These are phyloP conservation scores for Cladobotryum mycophilum DNA, from an alignment of 2,329 filamentous ascomycete genomes.

Conservation along the genomic window DNA sequence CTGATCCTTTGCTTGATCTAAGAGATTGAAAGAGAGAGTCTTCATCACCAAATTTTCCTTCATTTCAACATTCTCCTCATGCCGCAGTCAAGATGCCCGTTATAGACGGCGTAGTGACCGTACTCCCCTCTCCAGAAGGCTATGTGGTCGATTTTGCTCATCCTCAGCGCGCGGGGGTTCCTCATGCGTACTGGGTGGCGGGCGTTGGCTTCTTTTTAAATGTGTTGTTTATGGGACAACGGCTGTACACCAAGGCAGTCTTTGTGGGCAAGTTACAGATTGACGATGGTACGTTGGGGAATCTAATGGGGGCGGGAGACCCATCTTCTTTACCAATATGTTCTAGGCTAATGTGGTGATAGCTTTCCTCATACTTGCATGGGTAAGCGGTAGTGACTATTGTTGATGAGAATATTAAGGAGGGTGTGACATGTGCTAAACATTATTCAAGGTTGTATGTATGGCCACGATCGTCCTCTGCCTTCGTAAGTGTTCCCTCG, in stretches of 20 bases:
- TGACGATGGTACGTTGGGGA: slow-evolving; percentile 20
- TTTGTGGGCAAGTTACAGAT: slow-evolving; percentile 18
- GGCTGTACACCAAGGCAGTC: slow-evolving; percentile 21
- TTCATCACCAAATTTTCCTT: no score
- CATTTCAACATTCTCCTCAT: no score
- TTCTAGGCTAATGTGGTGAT: not conserved
- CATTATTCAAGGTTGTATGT: no score
- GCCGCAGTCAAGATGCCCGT: slow-evolving; percentile 13
- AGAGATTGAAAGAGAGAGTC: no score
- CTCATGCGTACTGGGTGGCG: slow-evolving; percentile 17
- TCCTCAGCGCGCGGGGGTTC: slow-evolving; percentile 20
- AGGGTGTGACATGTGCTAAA: no score
- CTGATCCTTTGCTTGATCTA: no score
- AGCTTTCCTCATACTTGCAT: no score
- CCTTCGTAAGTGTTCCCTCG: no score
- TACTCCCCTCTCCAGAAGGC: slow-evolving; percentile 21
- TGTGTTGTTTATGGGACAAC: slow-evolving; percentile 20
- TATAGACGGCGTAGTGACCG: slow-evolving; percentile 13
- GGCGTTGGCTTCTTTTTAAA: slow-evolving; percentile 16
- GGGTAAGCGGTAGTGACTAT: no score
- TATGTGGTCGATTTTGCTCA: slow-evolving; percentile 30
- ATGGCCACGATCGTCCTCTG: no score
- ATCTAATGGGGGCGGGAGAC: no score
- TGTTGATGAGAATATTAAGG: no score
- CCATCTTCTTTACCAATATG: slow-evolving; percentile 6